phyloP scores from a whole-genome alignment of 352 stramenopile species.

The Pythium rhizo-oryzae region DNA sequence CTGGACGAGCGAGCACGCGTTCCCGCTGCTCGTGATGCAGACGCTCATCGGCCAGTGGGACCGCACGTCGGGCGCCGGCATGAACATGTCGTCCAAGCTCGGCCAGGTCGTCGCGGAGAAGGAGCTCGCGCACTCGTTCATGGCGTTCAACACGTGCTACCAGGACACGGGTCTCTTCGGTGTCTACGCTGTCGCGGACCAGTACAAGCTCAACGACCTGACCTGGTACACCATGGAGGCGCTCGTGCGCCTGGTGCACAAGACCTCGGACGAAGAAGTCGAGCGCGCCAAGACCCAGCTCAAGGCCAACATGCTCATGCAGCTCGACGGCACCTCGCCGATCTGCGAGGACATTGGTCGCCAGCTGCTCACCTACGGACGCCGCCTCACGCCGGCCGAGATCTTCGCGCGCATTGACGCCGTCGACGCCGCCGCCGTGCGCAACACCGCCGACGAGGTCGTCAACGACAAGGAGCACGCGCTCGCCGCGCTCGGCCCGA shows the following conservation, averaged over 20 bases:
- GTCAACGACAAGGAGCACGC: slow-evolving; percentile 99
- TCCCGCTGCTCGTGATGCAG: slow-evolving; percentile 99
- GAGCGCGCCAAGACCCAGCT: slow-evolving; percentile 98
- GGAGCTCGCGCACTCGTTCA: slow-evolving; percentile 97
- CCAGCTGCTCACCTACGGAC: slow-evolving; percentile 97
- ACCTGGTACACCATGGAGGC: slow-evolving; percentile 95
- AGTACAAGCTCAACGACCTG: slow-evolving; percentile 96
- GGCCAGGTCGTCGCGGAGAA: slow-evolving; percentile 96
- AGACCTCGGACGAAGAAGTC: slow-evolving; percentile 97
- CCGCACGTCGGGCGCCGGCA: slow-evolving; percentile 90
- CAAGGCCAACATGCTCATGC: slow-evolving; percentile 99
- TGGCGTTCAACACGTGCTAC: slow-evolving; percentile 99
- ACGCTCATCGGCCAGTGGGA: slow-evolving; percentile 93
- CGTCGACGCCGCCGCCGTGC: slow-evolving; percentile 96
- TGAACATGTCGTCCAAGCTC: slow-evolving; percentile 97
- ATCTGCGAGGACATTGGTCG: slow-evolving; percentile 99
- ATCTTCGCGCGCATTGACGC: slow-evolving; percentile 99
- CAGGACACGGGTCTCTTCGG: slow-evolving; percentile 99
- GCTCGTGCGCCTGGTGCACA: slow-evolving; percentile 95
- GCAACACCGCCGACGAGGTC: slow-evolving; percentile 81
- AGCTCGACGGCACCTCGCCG: slow-evolving; percentile 97
- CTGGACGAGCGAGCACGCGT: slow-evolving; percentile 98
- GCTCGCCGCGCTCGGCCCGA: slow-evolving; percentile 96
- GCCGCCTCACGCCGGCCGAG: slow-evolving; percentile 98
- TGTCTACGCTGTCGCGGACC: slow-evolving; percentile 96